Base-by-base conservation (phyloP, 208 protist species). In the Leishmania aethiopica region DNA sequence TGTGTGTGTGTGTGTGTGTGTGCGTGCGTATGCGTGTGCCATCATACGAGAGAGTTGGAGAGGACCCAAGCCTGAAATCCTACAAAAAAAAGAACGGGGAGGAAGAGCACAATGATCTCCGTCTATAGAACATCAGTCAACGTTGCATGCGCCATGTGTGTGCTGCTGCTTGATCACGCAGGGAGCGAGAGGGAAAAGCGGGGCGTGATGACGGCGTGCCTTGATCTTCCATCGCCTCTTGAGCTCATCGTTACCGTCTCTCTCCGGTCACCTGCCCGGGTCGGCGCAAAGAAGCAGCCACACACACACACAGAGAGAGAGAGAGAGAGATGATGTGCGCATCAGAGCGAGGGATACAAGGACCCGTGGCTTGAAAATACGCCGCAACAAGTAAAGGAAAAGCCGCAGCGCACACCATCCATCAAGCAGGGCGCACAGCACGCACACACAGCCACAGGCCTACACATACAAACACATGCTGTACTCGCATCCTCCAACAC, bases 111-210 rank as follows among this genome's bases (percentile, higher is more conserved):
- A 75, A 17, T 60, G 28, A 37, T 45, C 73, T 28, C 32, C 32
- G 3, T 77, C 81, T 84, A 84, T 84, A 80, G 53, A 80, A 84
- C 81, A 77, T 77, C 73, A 11, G 66, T 45, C 66, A 71, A 71
- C 37, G 17, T 35, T 28, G n/a, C n/a, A 60, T 49, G 45, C 37
- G n/a, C 45, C 45, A 59, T 37, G 42, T 60, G n/a, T 60, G 71
- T 51, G 22, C 69, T 2, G 22, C 42, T 10, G 32, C 62, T 69
- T 37, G 32, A 37, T 37, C 11, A 37, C 62, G n/a, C 59, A 69
- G 32, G 62, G 3, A 69, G 32, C 1, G 11, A 45, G 37, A 35
- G 60, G 32, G 22, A 71, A 71, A 71, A 71, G 66, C 37, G 66
- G 37, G 37, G 66, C 22, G 66, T 15, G 37, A 6, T 47, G 35